Conservation (phyloP, 805 yeast genomes). For the Candida peoriensis region DNA sequence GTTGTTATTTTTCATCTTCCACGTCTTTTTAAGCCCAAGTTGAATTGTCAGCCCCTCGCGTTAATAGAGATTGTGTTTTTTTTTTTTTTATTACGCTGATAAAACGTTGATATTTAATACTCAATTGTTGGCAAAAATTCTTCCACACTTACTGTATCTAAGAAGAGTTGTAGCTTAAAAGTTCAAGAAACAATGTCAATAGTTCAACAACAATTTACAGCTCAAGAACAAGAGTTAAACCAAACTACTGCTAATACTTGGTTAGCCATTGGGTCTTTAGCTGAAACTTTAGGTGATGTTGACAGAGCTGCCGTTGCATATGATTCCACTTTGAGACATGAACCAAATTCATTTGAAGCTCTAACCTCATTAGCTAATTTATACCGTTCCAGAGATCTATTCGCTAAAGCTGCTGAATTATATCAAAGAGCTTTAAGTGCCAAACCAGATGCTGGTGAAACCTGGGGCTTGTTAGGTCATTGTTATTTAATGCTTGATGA, state of each 20-base stretch:
- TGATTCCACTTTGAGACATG: slow-evolving; percentile 80
- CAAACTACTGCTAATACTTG: slow-evolving; percentile 75
- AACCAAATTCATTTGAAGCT: slow-evolving; percentile 82
- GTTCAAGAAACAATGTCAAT: too few relatives aligned
- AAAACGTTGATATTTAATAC: too few relatives aligned
- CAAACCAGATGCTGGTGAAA: slow-evolving; percentile 86
- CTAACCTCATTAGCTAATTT: slow-evolving; percentile 82
- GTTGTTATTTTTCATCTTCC: too few relatives aligned
- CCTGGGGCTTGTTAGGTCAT: slow-evolving; percentile 96
- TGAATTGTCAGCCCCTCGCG: too few relatives aligned
- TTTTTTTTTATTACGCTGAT: too few relatives aligned
- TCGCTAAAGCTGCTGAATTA: slow-evolving; percentile 90
- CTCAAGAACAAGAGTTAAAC: slow-evolving; percentile 28
- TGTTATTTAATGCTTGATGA: slow-evolving; percentile 97
- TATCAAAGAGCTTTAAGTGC: slow-evolving; percentile 82
- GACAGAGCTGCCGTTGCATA: slow-evolving; percentile 87
- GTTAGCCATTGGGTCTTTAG: slow-evolving; percentile 84
- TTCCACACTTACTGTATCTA: too few relatives aligned
- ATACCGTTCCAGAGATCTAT: slow-evolving; percentile 84
- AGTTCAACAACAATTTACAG: slow-evolving; percentile 26
- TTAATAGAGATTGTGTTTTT: too few relatives aligned
- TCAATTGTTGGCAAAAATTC: too few relatives aligned
- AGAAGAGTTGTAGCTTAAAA: too few relatives aligned
- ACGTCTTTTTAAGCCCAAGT: too few relatives aligned
- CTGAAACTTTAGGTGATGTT: slow-evolving; percentile 83